Base-by-base conservation (phyloP, 73 alveolate genomes). In the Stentor roeselii region DNA sequence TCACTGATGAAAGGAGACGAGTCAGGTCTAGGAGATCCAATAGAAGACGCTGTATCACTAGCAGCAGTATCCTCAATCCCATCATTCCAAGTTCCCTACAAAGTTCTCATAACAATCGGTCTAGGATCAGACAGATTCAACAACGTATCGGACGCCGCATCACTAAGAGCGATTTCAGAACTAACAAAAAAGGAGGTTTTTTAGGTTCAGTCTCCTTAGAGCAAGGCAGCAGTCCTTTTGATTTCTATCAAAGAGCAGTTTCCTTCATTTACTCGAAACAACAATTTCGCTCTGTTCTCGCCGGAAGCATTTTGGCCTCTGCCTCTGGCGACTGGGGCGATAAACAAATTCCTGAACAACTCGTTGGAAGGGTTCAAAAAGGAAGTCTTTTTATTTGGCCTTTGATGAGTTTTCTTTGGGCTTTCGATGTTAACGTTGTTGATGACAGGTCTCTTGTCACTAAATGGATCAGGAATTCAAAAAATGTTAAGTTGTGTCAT, bases 151-250 rank as follows among this genome's bases (percentile, higher is more conserved):
- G 80, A 67, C 41, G 21, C 42, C 34, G 21, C 80, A 27, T 27
- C 80, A 67, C 2, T 67, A 1, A 67, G 80, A 67, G 80, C 80
- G 21, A 67, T 67, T 27, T 36, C 80, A 30, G 80, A 67, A 34
- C 21, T 67, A 30, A 67, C 80, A 67, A 32, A 67, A 34, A 15
- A 67, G 80, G 80, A 67, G 80, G 80, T 14, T 67, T 67, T 67
- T 2, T 67, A 2, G 80, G 80, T 21, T 21, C n/a, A 27, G 11
- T 67, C 14, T 30, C 50, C 34, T 67, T 67, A 2, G 67, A 50
- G 21, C 21, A 21, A 11, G 67, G 67, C 6, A 50, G 67, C 6
- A 21, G 21, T 11, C 67, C 67, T 50, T 50, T 11, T 50, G 21
- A 50, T 50, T 50, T 50, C 21, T 50, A 50, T 50, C 6, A 50